Base-by-base conservation (phyloP, 2,329 filamentous ascomycete species). In the Alternaria longipes region DNA sequence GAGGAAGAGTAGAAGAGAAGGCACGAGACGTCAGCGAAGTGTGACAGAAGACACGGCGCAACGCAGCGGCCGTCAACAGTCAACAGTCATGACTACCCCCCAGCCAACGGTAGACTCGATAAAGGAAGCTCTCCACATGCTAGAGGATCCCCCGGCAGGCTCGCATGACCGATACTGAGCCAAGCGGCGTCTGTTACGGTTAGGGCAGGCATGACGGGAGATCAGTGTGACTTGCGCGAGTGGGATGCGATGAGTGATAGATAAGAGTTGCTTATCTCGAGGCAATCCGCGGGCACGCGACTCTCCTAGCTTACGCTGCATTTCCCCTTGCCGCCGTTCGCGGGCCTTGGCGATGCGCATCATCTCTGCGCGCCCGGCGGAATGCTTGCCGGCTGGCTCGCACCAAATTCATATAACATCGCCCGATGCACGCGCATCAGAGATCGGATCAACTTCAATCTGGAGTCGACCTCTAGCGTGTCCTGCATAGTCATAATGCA, bases 141-240 rank as follows among this genome's bases (percentile, higher is more conserved):
- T 64, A 50, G 64, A 62, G 62, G 62, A 70, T 66, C 56, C 59
- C 63, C 59, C 58, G 61, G 60, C 65, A 54, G 71, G 66, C 66
- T 67, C 71, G 67, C 67, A 69, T 70, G 66, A 60, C 71, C 71
- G 62, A 69, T 66, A 62, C 52, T 59, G 58, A 38, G 55, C 26
- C 58, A 64, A 62, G 60, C 55, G 64, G 64, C 62, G 60, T 62
- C 55, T 53, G 56, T 57, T 56, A 59, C 47, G 65, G 65, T 54
- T 63, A 66, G 66, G 53, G 54, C 54, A 65, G 61, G 26, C 65
- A 67, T 68, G 46, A 46, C 50, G 55, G 44, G 44, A 7, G 20
- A 52, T 52, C 50, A 60, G 59, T 63, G 66, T 68, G 62, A 65
- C 58, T 60, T 54, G 56, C 9, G 51, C 52, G 65, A 63, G 61